Percentiles rank a stretch among this genome's conserved stretches.
These are phyloP conservation scores for Solanum peruvianum DNA, from an alignment of 257 asterid genomes.

Conservation along the genomic window DNA sequence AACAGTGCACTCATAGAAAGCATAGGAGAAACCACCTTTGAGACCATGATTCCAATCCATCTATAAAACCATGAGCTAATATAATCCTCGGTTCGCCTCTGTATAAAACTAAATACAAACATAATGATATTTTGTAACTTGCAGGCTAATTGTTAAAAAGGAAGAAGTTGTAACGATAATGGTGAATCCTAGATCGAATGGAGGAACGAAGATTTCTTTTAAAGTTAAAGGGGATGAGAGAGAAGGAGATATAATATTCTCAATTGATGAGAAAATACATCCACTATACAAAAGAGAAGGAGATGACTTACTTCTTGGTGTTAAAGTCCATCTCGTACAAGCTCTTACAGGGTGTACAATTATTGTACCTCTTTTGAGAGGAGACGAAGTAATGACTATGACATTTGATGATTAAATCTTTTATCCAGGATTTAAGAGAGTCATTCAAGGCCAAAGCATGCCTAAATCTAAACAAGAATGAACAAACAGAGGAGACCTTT, in stretches of 20 bases:
- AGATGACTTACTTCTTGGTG: slow-evolving; percentile 70
- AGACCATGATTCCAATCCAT: too few relatives aligned
- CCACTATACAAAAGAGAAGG: slow-evolving; percentile 53
- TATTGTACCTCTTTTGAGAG: slow-evolving; percentile 64
- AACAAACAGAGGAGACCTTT: slow-evolving; percentile 50
- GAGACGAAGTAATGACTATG: slow-evolving; percentile 33
- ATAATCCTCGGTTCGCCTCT: neutral
- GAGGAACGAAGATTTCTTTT: slow-evolving; percentile 78
- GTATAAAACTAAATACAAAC: too few relatives aligned
- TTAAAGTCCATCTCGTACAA: slow-evolving; percentile 70
- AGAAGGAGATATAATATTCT: slow-evolving; percentile 67
- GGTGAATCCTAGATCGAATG: slow-evolving; percentile 84
- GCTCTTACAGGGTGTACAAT: slow-evolving; percentile 75
- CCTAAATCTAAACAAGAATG: slow-evolving; percentile 36
- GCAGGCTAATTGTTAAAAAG: slow-evolving; percentile 58
- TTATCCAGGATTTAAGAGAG: slow-evolving; percentile 66
- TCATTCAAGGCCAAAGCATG: slow-evolving; percentile 77
- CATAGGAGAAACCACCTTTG: neutral
- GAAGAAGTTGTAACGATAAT: slow-evolving; percentile 60
- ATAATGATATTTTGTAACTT: neutral
- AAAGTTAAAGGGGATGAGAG: slow-evolving; percentile 94
- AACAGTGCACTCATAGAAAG: neutral
- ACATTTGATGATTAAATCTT: slow-evolving; percentile 50
- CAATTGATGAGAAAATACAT: slow-evolving; percentile 68
- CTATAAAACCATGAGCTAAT: neutral